These are phyloP conservation scores for Arthrinium puccinioides DNA, from an alignment of 2,329 filamentous ascomycete species.

Conservation along the genomic window DNA sequence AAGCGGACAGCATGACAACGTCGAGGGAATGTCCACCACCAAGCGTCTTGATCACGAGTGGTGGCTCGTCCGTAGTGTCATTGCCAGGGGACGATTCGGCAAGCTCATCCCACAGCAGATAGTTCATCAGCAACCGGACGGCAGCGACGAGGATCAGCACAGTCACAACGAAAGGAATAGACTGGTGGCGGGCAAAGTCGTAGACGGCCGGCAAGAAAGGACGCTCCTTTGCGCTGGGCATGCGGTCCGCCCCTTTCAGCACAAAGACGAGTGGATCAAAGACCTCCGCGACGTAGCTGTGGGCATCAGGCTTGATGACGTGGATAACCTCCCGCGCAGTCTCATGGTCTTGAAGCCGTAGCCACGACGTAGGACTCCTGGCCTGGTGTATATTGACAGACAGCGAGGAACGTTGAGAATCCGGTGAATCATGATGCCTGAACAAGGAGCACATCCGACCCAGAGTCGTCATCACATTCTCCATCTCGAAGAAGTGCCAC, in stretches of 20 bases:
- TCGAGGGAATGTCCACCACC: conserved; percentile 61
- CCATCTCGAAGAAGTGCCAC: conserved; percentile 67
- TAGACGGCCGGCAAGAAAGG: conserved; percentile 52
- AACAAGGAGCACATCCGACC: conserved; percentile 24
- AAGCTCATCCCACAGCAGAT: conserved; percentile 61
- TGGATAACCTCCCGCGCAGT: conserved; percentile 70
- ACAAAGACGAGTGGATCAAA: conserved; percentile 72
- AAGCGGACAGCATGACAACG: conserved; percentile 57
- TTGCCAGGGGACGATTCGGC: conserved; percentile 36
- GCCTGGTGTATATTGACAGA: conserved; percentile 64
- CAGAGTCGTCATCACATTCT: conserved; percentile 32
- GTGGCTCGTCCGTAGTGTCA: conserved; percentile 37
- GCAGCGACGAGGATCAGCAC: conserved; percentile 56
- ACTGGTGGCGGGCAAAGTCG: conserved; percentile 59
- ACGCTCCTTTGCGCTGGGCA: conserved; percentile 40
- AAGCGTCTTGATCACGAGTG: conserved; percentile 54
- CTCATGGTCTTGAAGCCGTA: conserved; percentile 70
- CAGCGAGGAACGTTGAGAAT: conserved; percentile 27
- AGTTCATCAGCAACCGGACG: conserved; percentile 66
- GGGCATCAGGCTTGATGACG: conserved; percentile 63
- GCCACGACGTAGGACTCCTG: conserved; percentile 69
- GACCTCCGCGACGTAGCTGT: conserved; percentile 67
- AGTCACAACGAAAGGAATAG: conserved; percentile 52
- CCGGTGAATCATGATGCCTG: conserved; percentile 18
- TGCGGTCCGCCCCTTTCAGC: conserved; percentile 59